Conservation (phyloP, 139 green algal genomes). For the Eudorina sp. region DNA sequence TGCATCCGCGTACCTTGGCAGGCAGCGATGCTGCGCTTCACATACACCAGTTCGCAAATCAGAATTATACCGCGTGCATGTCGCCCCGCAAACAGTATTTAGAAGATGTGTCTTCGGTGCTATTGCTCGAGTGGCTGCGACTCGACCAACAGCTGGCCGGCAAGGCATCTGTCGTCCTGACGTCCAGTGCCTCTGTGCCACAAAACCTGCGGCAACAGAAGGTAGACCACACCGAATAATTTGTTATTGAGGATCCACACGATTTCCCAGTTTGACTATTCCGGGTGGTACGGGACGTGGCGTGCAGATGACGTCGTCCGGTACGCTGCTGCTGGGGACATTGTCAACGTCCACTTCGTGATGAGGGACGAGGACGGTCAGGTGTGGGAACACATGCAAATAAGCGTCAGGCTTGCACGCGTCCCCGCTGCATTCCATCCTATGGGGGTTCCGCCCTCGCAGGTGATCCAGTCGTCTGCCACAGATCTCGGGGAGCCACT, state of each 20-base stretch:
- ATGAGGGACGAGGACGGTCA: constrained; percentile 73
- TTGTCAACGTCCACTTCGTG: constrained; percentile 73
- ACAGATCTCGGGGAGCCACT: constrained; percentile 71
- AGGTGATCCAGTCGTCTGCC: constrained; percentile 65
- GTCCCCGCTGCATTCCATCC: no score
- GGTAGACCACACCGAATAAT: constrained; percentile 4
- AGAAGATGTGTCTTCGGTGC: no score
- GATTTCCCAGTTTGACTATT: not conserved
- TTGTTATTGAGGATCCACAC: not conserved
- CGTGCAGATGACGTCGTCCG: constrained; percentile 53
- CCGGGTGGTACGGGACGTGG: no score
- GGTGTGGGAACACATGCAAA: no score
- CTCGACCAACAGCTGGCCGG: not conserved
- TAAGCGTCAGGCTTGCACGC: no score
- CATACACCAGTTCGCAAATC: no score
- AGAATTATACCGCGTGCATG: no score
- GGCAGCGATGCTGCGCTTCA: no score
- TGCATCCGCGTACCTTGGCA: no score
- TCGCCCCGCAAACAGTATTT: no score
- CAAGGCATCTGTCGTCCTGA: not conserved
- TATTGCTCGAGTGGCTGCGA: no score
- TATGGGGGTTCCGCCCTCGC: no score
- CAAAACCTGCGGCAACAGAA: not conserved
- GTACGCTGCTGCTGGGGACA: constrained; percentile 70
- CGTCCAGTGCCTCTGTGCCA: not conserved